Conservation (phyloP, 164 flowering plant genomes). For the Cinnamomum micranthum region DNA sequence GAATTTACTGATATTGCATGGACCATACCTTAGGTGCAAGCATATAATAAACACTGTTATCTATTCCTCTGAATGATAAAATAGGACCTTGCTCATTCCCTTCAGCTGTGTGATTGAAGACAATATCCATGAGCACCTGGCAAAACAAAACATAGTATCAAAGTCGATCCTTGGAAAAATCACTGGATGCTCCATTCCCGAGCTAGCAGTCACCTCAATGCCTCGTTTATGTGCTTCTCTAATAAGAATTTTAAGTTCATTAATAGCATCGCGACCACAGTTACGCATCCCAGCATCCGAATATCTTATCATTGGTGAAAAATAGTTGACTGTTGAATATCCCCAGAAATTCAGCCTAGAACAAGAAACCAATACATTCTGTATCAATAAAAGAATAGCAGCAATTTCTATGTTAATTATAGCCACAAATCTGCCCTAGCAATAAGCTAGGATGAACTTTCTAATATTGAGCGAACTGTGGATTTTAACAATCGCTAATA, state of each 20-base stretch:
- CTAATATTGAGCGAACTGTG: too few species aligned
- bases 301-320: slow-evolving; percentile 94
- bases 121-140: slow-evolving; percentile 97
- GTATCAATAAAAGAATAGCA: not conserved
- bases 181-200: not conserved
- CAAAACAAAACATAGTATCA: slow-evolving; percentile 7
- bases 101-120: slow-evolving; percentile 97
- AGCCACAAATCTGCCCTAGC: not conserved
- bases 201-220: slow-evolving; percentile 65
- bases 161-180: not conserved
- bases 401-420: not conserved
- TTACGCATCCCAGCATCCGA: slow-evolving; percentile 62
- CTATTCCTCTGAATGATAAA: slow-evolving; percentile 85
- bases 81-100: slow-evolving; percentile 91
- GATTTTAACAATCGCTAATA: too few species aligned
- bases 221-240: slow-evolving; percentile 94
- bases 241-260: slow-evolving; percentile 79
- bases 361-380: slow-evolving; percentile 8
- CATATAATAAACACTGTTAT: slow-evolving; percentile 87
- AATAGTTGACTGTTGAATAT: slow-evolving; percentile 86
- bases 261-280: slow-evolving; percentile 71
- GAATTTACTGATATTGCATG: not conserved
- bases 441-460: not conserved
- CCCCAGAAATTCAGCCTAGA: slow-evolving; percentile 97
- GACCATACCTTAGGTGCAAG: slow-evolving; percentile 85